Conservation (phyloP, 176 grass and related monocot genomes). For the Rhynchospora breviuscula region DNA sequence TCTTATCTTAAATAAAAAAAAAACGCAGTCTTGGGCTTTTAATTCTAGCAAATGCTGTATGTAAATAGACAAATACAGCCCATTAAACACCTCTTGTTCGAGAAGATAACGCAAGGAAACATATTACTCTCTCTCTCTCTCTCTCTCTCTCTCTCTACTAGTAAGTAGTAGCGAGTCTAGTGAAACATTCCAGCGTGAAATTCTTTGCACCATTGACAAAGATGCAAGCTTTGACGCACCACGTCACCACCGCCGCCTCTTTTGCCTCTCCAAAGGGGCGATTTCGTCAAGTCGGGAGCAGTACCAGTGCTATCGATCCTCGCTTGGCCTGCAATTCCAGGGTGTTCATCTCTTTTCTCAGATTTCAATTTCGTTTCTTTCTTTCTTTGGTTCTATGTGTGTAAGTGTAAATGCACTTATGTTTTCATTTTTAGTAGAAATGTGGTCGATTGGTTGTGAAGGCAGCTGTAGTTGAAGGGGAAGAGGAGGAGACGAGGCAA, state of each 20-base stretch:
- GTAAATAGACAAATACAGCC: background rate
- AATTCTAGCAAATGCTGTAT: background rate
- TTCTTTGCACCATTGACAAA: conserved; percentile 11
- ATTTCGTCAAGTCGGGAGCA: background rate
- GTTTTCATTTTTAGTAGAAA: conserved; percentile 8
- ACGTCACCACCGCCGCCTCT: background rate
- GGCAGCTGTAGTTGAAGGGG: conserved; percentile 50
- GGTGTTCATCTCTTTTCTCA: background rate
- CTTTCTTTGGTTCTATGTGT: background rate
- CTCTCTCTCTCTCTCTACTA: background rate
- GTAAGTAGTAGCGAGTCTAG: background rate
- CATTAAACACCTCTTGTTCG: background rate
- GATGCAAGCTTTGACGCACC: conserved; percentile 20
- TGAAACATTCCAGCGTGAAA: background rate
- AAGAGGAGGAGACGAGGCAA: conserved; percentile 73
- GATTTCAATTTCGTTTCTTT: background rate
- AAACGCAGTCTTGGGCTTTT: background rate
- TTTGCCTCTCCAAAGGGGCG: background rate
- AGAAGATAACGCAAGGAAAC: background rate
- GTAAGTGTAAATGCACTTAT: background rate
- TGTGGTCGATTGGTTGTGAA: conserved; percentile 32
- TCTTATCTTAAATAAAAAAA: too few species aligned
- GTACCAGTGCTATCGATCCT: background rate
- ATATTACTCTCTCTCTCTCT: too few species aligned
- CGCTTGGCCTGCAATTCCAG: background rate